phyloP scores from a whole-genome alignment of 2,329 filamentous ascomycete genomes.

The Rhinocladiella mackenziei region DNA sequence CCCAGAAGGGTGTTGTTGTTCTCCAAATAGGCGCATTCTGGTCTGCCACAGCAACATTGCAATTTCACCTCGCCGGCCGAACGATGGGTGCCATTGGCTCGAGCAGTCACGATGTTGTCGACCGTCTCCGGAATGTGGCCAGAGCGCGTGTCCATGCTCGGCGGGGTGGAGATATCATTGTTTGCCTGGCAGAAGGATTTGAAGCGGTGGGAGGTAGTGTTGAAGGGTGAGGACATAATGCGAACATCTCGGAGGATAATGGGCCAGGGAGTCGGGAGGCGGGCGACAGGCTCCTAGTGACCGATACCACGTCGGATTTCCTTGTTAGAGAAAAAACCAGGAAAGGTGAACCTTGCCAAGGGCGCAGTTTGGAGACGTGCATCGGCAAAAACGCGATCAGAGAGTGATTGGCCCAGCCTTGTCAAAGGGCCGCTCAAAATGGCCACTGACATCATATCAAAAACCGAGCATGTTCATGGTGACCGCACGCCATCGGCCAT shows the following conservation, averaged over 20 bases:
- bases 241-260: conserved; percentile 26
- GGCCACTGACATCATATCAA: conserved; percentile 13
- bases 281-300: not conserved
- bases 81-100: conserved; percentile 16
- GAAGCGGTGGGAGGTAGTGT: conserved; percentile 23
- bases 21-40: conserved; percentile 73
- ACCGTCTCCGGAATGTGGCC: conserved; percentile 25
- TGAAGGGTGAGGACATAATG: conserved; percentile 19
- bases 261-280: not conserved
- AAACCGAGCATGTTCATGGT: not conserved
- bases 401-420: conserved; percentile 25
- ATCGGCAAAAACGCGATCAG: conserved; percentile 1
- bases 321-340: too few species aligned
- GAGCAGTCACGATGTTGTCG: conserved; percentile 22
- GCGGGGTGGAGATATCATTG: conserved; percentile 19
- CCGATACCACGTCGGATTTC: too few species aligned
- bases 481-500: too few species aligned
- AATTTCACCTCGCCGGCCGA: conserved; percentile 20
- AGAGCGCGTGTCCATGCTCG: conserved; percentile 23
- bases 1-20: conserved; percentile 76
- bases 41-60: conserved; percentile 77
- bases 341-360: not conserved
- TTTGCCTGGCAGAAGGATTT: conserved; percentile 25
- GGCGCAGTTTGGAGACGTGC: conserved; percentile 3
- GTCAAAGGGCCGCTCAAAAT: conserved; percentile 4